Evolutionary conservation across 495 filamentous ascomycete species (phyloP), one percentile per base, ranked within the genome.

Genomic region (Oidiodendron maius): DNA sequence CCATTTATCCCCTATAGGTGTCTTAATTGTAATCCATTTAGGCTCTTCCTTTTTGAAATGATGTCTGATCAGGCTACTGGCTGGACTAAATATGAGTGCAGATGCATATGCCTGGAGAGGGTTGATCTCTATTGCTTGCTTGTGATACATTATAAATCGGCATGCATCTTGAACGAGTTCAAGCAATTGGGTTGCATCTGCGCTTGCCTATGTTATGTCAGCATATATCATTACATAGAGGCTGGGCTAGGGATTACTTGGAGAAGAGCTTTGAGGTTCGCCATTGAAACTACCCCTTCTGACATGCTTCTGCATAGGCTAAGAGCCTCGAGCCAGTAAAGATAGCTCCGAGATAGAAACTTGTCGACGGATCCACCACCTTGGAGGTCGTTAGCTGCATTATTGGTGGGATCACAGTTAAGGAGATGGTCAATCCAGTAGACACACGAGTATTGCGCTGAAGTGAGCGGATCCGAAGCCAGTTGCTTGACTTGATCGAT

Each of bases 141-240:
- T 20, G 49, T 59, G 52, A 25, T 52, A 52, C 6, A 62, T 50
- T 17, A 63, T 46, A 46, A 71, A 71, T 8, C 63, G 61, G 40
- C 42, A 53, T 24, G 61, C 58, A 57, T 71, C 64, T 30, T 58
- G 36, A 3, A 68, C 23, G 51, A 68, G 64, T 10, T 20, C 22
- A 16, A 9, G 13, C 9, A 49, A 37, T 23, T 43, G 16, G 24
- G 37, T 21, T 39, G 16, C 18, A 13, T 39, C 28, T n/a, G 3
- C 15, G 26, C 11, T 17, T 35, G 49, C 32, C 11, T 39, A n/a
- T 17, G 18, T 6, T 39, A n/a, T n/a, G 36, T 39, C 12, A 5
- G 6, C 6, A n/a, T 10, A 8, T 39, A 6, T 17, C 6, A 39
- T 39, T 5, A 39, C 6, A 39, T 32, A 39, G 18, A 6, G 18